These are phyloP conservation scores for Didymella keratinophila DNA, from an alignment of 2,329 filamentous ascomycete species.

Conservation along the genomic window DNA sequence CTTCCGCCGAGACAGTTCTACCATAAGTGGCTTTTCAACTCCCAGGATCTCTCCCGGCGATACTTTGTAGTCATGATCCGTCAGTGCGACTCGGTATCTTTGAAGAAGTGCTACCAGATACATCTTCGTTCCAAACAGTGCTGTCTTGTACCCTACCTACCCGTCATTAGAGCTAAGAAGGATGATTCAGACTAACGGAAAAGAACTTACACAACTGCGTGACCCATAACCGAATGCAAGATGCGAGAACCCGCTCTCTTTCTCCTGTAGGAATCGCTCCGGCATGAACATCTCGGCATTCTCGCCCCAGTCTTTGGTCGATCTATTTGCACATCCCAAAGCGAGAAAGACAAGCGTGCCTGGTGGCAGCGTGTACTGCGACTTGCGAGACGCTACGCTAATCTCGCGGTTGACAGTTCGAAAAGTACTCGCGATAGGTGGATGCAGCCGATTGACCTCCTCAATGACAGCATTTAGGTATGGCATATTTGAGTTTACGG, in stretches of 20 bases:
- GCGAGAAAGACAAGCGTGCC: background rate
- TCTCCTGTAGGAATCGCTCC: background rate
- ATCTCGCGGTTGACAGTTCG: constrained; percentile 5
- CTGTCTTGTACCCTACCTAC: background rate
- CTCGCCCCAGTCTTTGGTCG: background rate
- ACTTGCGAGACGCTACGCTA: background rate
- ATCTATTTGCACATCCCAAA: background rate
- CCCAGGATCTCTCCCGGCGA: constrained; percentile 1
- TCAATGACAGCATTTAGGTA: constrained; percentile 1
- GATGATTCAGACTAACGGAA: too few relatives aligned
- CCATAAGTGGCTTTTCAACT: background rate
- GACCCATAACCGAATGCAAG: background rate
- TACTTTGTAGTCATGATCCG: constrained; percentile 1
- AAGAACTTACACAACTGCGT: constrained; percentile 1
- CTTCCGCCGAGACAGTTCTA: too few relatives aligned
- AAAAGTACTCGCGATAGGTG: constrained; percentile 5
- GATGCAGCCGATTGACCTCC: background rate
- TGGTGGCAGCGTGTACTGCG: background rate
- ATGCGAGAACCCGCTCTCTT: background rate
- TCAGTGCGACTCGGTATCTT: background rate
- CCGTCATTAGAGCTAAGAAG: too few relatives aligned
- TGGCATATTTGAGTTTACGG: constrained; percentile 2
- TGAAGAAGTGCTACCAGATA: background rate
- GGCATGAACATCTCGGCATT: background rate
- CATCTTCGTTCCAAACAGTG: constrained; percentile 3